phyloP scores from a whole-genome alignment of 1,284 basidiomycete species.

The Ustanciosporium gigantosporum region DNA sequence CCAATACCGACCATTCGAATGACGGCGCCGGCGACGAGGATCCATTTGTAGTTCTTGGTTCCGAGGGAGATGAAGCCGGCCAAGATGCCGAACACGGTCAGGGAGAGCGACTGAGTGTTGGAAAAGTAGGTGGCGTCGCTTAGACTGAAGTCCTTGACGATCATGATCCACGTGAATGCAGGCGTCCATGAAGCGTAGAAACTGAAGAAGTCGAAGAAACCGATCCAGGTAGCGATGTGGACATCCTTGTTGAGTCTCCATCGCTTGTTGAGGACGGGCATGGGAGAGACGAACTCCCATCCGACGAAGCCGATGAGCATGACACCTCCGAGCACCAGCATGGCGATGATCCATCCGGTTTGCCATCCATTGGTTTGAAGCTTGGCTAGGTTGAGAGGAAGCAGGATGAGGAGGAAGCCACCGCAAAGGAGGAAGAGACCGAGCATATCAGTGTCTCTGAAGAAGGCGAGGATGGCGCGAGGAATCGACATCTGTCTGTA shows the following conservation, averaged over 20 bases:
- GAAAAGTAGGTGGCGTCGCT: slow-evolving; percentile 49
- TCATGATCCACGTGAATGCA: slow-evolving; percentile 39
- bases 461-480: slow-evolving; percentile 12
- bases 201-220: slow-evolving; percentile 58
- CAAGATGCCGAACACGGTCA: slow-evolving; percentile 56
- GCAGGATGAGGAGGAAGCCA: slow-evolving; percentile 54
- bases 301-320: slow-evolving; percentile 40
- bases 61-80: slow-evolving; percentile 49
- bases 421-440: slow-evolving; percentile 55
- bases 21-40: slow-evolving; percentile 40
- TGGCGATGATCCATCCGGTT: slow-evolving; percentile 54
- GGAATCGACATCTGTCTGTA: slow-evolving; percentile 36
- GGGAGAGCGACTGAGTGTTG: slow-evolving; percentile 47
- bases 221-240: slow-evolving; percentile 49
- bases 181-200: slow-evolving; percentile 53
- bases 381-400: slow-evolving; percentile 47
- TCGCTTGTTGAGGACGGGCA: slow-evolving; percentile 49
- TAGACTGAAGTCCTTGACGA: slow-evolving; percentile 34
- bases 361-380: slow-evolving; percentile 40
- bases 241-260: slow-evolving; percentile 58
- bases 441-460: slow-evolving; percentile 50
- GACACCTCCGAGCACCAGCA: slow-evolving; percentile 52
- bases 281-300: slow-evolving; percentile 49
- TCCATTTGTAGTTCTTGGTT: slow-evolving; percentile 57
- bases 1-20: slow-evolving; percentile 56